A percentile compares a stretch with the other conserved stretches of the same genome.
These are phyloP conservation scores for Umbellularia californica DNA, from an alignment of 164 flowering plant genomes.

Conservation along the genomic window DNA sequence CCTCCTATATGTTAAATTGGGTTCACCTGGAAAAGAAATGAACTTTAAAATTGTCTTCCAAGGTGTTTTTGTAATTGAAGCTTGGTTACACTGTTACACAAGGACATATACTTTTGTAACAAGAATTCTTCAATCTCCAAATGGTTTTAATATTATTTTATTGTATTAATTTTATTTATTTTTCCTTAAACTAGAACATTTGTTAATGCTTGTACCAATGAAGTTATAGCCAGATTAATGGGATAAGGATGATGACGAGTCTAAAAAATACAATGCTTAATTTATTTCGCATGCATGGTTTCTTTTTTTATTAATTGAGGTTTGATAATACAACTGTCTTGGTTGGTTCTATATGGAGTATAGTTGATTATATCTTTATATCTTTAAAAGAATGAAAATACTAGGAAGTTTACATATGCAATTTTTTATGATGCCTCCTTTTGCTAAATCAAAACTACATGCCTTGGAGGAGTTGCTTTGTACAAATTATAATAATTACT, in stretches of 20 bases:
- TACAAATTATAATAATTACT: no score
- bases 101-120: not conserved
- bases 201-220: not conserved
- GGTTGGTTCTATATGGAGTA: not conserved
- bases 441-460: not conserved
- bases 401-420: not conserved
- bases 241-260: no score
- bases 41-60: not conserved
- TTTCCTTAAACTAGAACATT: not conserved
- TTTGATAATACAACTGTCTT: not conserved
- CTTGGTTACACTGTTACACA: not conserved
- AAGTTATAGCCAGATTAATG: no score
- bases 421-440: not conserved
- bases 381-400: not conserved
- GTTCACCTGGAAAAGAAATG: not conserved
- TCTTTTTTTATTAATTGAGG: not conserved
- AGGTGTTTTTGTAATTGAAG: not conserved
- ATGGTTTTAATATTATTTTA: not conserved
- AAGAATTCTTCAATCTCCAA: not conserved
- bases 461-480: not conserved
- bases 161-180: not conserved
- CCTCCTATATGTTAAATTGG: not conserved
- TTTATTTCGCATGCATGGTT: no score
- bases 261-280: no score
- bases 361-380: no score